Evolutionary conservation across 345 rosid species (phyloP), one percentile per base, ranked within the genome.

Genomic region (Murraya koenigii): DNA sequence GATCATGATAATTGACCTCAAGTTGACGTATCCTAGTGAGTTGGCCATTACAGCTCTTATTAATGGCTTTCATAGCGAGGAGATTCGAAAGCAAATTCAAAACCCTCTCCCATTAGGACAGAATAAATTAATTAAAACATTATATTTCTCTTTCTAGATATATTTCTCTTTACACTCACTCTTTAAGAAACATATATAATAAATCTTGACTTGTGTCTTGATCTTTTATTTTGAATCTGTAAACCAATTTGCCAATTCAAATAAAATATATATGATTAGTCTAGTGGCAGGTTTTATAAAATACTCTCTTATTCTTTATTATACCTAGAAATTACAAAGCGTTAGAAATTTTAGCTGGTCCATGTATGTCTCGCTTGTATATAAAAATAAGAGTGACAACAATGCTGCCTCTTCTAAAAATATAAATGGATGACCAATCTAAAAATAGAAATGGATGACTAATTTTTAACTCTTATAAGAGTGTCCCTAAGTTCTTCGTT

Each of bases 31-130:
- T 78, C 99, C 99, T 23, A 95, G 88, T 77, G 99, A 98, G 64
- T 23, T 93, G 82, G 98, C 98, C 44, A 95, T 97, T 49, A 98
- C 97, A 6, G 97, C 93, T 71, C 94, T 95, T 82, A 95, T 93
- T 82, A 95, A 95, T 77, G 98, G 96, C 55, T 95, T 95, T 86
- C 99, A 95, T 62, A 85, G 82, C 69, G 91, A 82, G 81, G 93
- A 69, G 95, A 94, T 78, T 38, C 1, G 7, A 7, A 7, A 38
- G 41, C 41, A 7, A 38, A 38, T 38, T 38, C 41, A 38, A 38
- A 38, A 38, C 41, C 2, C 41, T 38, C 41, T 38, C 6, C 41
- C 41, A 38, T 38, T 38, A 7, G 41, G 9, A 38, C 41, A 38
- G 2, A 38, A 38, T 38, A 7, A 38, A 38, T 2, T 7, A 38